Evolutionary conservation across 768 basidiomycete species (phyloP), one percentile per base, ranked within the genome.

Genomic region (Collybia sordida): DNA sequence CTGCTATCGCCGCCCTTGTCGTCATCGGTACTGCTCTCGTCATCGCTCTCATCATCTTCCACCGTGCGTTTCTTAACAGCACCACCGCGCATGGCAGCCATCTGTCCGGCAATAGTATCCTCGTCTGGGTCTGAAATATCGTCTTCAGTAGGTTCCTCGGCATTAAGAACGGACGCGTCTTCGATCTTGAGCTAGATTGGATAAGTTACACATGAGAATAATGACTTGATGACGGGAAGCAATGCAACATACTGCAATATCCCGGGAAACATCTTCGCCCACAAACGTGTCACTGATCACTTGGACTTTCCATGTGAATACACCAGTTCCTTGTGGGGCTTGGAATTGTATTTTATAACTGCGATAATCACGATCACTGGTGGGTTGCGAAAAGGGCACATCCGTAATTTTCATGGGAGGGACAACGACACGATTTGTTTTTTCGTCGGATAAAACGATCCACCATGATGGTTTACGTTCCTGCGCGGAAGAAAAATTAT

Each of bases 71-170:
- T 86, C 79, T 93, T 97, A 52, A 96, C 92, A 17, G 80, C 58
- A 3, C 86, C 89, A 3, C 95, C 95, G 38, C 90, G 84, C 92
- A 99, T 93, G 38, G 85, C 84, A 4, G 95, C 94, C 92, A 98
- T 96, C 74, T 99, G 97, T 6, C 97, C 97, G 4, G 94, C 97
- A 45, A 98, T 72, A 21, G 88, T 82, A 67, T 98, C 97, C 67
- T 98, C 97, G 24, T 98, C 97, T 0, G 97, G 97, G 42, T 98
- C 97, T 0, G 94, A 97, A 55, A 98, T 99, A 51, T 97, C 95
- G 61, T 98, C 94, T 28, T 96, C 95, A 18, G 72, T 72, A 23
- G 70, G 64, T 35, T 86, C 86, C 5, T 85, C 84, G 0, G 72
- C 71, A 9, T 64, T 72, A 15, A 86, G 70, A 1, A 73, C 74